Evolutionary conservation across 352 stramenopile genomes (phyloP).

Genomic region (Phytophthora tentaculata): DNA sequence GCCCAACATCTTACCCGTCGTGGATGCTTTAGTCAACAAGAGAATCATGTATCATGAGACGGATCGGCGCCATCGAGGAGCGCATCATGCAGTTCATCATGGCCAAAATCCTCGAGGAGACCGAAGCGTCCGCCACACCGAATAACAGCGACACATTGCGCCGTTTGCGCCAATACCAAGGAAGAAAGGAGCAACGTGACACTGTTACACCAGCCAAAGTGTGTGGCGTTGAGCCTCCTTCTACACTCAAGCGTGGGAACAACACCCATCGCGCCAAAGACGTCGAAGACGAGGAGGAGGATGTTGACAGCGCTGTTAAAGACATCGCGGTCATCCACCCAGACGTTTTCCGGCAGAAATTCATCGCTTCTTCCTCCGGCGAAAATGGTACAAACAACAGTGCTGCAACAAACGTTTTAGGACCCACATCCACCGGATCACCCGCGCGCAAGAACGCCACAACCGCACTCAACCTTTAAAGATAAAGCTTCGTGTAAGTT

Average conservation of each 20-base stretch:
- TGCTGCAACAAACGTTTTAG: constrained; percentile 1
- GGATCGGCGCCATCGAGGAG: constrained; percentile 66
- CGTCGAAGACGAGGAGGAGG: constrained; percentile 27
- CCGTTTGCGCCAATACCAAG: constrained; percentile 58
- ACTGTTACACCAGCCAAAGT: constrained; percentile 2
- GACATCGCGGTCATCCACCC: constrained; percentile 36
- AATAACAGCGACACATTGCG: constrained; percentile 55
- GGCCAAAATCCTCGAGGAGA: constrained; percentile 61
- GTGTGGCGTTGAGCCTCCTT: constrained; percentile 32
- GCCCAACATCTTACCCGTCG: not conserved
- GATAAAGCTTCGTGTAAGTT: constrained; percentile 16
- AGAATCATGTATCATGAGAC: constrained; percentile 40
- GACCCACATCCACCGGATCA: constrained; percentile 7
- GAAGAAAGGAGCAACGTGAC: constrained; percentile 28
- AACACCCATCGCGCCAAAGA: constrained; percentile 15
- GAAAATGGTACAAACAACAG: not conserved
- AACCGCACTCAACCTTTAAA: constrained; percentile 18
- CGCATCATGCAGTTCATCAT: constrained; percentile 72
- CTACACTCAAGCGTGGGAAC: constrained; percentile 21
- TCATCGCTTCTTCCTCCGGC: constrained; percentile 1
- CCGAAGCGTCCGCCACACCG: constrained; percentile 21
- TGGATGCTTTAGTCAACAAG: constrained; percentile 9
- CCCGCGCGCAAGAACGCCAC: constrained; percentile 44
- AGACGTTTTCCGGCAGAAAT: constrained; percentile 33
- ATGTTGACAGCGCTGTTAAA: constrained; percentile 18